A percentile compares a stretch with the other conserved stretches of the same genome.
These are phyloP conservation scores for Saposhnikovia divaricata DNA, from an alignment of 129 eudicot species.

Conservation along the genomic window DNA sequence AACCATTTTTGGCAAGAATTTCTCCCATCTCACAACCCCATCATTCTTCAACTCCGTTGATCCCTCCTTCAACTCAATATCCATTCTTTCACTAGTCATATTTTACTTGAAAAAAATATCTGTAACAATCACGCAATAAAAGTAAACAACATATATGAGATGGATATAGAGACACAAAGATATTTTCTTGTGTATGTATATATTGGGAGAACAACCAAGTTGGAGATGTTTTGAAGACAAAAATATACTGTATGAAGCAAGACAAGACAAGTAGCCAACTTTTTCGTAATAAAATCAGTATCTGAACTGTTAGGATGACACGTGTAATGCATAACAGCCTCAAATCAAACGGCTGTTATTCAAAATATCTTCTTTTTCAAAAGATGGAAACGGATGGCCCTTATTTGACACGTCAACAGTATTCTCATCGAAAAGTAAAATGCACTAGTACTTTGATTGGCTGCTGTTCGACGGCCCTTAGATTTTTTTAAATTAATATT, in stretches of 20 bases:
- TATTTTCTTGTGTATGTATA: neutral
- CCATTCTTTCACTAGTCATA: neutral
- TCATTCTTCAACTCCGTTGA: neutral
- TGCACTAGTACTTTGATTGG: neutral
- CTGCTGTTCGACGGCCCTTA: neutral
- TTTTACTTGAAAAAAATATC: neutral
- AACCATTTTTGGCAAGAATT: slow-evolving; percentile 40
- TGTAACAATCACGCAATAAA: neutral
- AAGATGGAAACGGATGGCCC: neutral
- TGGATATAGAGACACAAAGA: neutral
- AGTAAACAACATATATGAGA: neutral
- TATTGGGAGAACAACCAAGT: neutral
- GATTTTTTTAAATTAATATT: neutral
- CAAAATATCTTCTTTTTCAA: neutral
- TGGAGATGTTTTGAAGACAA: neutral
- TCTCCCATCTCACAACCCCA: slow-evolving; percentile 21
- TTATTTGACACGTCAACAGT: slow-evolving; percentile 9
- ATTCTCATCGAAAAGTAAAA: neutral
- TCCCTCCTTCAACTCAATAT: neutral
- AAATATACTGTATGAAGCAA: neutral
- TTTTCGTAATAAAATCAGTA: neutral
- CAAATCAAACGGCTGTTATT: neutral
- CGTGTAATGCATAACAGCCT: neutral
- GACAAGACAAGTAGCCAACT: neutral
- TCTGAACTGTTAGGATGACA: neutral